Conservation (phyloP, 1,284 basidiomycete species). For the Pseudozyma thailandica region DNA sequence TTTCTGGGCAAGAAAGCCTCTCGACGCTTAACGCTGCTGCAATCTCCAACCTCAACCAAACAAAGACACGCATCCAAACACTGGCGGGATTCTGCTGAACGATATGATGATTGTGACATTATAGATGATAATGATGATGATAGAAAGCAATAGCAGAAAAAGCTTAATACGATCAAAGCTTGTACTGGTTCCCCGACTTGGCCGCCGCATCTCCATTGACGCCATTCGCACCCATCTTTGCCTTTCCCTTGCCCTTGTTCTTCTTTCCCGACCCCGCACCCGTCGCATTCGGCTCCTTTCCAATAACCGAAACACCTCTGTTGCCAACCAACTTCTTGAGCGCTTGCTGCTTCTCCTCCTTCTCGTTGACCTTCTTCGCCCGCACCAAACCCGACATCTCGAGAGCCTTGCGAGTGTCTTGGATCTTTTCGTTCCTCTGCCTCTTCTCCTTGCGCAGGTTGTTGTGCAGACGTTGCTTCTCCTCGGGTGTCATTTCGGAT, state of each 20-base stretch:
- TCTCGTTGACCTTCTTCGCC: slow-evolving; percentile 39
- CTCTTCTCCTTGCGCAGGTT: slow-evolving; percentile 74
- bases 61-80: neutral
- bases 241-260: slow-evolving; percentile 22
- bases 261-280: slow-evolving; percentile 35
- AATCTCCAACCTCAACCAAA: slow-evolving; percentile 1
- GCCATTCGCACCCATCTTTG: slow-evolving; percentile 19
- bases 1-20: slow-evolving; percentile 63
- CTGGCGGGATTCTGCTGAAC: neutral
- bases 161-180: slow-evolving; percentile 18
- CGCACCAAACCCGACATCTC: slow-evolving; percentile 72
- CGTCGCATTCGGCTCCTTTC: slow-evolving; percentile 31
- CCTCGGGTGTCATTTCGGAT: slow-evolving; percentile 84
- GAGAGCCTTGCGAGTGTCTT: slow-evolving; percentile 75
- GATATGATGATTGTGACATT: neutral
- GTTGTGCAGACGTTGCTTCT: slow-evolving; percentile 75
- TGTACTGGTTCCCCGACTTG: slow-evolving; percentile 31
- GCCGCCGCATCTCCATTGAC: slow-evolving; percentile 10
- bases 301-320: slow-evolving; percentile 57
- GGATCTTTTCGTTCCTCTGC: slow-evolving; percentile 76
- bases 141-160: neutral
- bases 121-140: neutral
- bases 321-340: slow-evolving; percentile 64
- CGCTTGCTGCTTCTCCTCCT: slow-evolving; percentile 64
- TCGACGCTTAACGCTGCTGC: slow-evolving; percentile 10